Evolutionary conservation across 768 basidiomycete genomes (phyloP).

Genomic region (Hebeloma cylindrosporum): DNA sequence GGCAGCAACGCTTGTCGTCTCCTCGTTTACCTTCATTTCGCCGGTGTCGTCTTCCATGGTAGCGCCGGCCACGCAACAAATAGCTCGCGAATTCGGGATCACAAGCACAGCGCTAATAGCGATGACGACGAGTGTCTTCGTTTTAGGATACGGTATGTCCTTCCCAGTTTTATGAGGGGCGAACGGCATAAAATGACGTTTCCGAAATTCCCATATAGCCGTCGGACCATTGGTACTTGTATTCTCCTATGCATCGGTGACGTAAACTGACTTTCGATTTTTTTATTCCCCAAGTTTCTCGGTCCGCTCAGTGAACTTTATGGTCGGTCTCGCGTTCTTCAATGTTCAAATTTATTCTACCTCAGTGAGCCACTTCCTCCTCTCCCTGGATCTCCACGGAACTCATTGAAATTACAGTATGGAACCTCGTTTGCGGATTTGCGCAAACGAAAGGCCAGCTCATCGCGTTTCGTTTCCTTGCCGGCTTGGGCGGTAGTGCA

Average conservation of each 20-base stretch:
- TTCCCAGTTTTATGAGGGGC: neutral
- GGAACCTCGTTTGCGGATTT: slow-evolving; percentile 67
- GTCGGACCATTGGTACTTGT: slow-evolving; percentile 50
- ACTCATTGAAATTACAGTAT: slow-evolving; percentile 35
- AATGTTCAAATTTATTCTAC: slow-evolving; percentile 64
- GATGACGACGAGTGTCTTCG: slow-evolving; percentile 56
- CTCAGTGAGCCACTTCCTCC: slow-evolving; percentile 41
- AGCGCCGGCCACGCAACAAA: slow-evolving; percentile 56
- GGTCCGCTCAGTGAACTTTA: slow-evolving; percentile 74
- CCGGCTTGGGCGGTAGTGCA: slow-evolving; percentile 73
- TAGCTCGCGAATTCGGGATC: slow-evolving; percentile 56
- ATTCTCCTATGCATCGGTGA: neutral
- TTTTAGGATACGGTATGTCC: slow-evolving; percentile 54
- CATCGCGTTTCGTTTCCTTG: slow-evolving; percentile 66
- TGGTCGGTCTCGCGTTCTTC: slow-evolving; percentile 63
- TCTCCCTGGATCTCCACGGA: neutral
- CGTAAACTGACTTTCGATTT: neutral
- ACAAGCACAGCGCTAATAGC: slow-evolving; percentile 47
- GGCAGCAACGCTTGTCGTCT: slow-evolving; percentile 63
- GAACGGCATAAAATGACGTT: neutral
- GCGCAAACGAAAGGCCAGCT: slow-evolving; percentile 56
- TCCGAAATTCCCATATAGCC: slow-evolving; percentile 32
- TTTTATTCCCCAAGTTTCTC: slow-evolving; percentile 29
- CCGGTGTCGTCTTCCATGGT: slow-evolving; percentile 76
- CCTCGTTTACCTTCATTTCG: slow-evolving; percentile 65